Conservation (phyloP, 208 protist species). For the Trichomonas tenax region DNA sequence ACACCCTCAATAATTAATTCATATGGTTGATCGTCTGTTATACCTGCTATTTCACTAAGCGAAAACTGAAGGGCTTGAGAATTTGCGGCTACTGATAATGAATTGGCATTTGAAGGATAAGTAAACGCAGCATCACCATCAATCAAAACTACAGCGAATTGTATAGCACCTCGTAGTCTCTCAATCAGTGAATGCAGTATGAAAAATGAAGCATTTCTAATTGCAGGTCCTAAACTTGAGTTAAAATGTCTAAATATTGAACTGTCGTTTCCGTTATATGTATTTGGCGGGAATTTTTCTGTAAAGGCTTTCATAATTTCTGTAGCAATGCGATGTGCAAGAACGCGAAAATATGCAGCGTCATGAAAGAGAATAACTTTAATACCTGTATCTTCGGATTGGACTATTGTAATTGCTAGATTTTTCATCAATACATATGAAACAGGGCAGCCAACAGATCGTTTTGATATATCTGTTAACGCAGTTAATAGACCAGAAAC, state of each 20-base stretch:
- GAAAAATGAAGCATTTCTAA: not conserved
- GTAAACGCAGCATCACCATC: not conserved
- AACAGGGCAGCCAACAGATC: not conserved
- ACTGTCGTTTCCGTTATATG: not conserved
- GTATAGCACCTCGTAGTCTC: not conserved
- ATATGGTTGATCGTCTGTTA: not conserved
- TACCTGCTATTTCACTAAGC: not conserved
- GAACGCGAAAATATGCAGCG: not conserved
- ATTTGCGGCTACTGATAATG: not conserved
- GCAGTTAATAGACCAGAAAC: not conserved
- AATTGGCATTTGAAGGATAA: slow-evolving; percentile 17
- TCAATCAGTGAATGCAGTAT: not conserved
- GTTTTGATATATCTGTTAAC: not conserved
- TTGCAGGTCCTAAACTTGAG: not conserved
- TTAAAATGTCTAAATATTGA: not conserved
- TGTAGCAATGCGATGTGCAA: not conserved
- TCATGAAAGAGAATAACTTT: slow-evolving; percentile 4
- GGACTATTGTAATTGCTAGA: not conserved
- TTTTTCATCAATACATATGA: not conserved
- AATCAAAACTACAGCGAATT: not conserved
- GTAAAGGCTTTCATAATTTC: not conserved
- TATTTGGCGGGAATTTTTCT: not conserved
- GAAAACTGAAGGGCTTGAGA: not conserved
- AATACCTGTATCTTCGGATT: not conserved
- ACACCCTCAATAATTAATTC: not conserved